Evolutionary conservation across 2,329 filamentous ascomycete species (phyloP), one percentile per base, ranked within the genome.

Genomic region (Hypoxylon sp.): DNA sequence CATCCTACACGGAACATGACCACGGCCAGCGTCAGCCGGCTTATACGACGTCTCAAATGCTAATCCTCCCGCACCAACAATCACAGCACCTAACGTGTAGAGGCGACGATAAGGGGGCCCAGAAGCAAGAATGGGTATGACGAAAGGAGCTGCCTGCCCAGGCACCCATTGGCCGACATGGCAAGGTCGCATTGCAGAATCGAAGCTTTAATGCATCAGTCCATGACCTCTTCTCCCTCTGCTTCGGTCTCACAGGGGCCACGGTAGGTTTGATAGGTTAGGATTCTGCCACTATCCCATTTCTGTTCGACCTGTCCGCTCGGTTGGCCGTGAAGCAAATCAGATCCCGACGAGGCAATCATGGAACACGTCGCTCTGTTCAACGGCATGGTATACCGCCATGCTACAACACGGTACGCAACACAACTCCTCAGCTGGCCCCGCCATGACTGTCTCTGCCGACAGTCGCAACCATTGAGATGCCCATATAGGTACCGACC

Each of bases 41-140:
- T n/a, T n/a, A n/a, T n/a, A 43, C 24, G n/a, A 21, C 11, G 41
- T 53, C 38, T 53, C 41, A 48, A 48, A n/a, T 38, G 11, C 17
- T 33, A 15, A 49, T 52, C 42, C 57, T 54, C 35, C 49, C 31
- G 31, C 46, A 55, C 46, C n/a, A 47, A 23, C 10, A 47, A 35
- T n/a, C 26, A 42, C 33, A 41, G 20, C 29, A 38, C n/a, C n/a
- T n/a, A n/a, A n/a, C 11, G 31, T 17, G 55, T 18, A 40, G 42
- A 55, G 43, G 45, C 43, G 46, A 60, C 41, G 17, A 20, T 51
- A n/a, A 10, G 38, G 18, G 6, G 11, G 18, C 18, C 21, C n/a
- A n/a, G n/a, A n/a, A n/a, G n/a, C n/a, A n/a, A 48, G 35, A 42
- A 42, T 31, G 45, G 61, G 55, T 64, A 64, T 64, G 61, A 64